These are phyloP conservation scores for Ochetophila trinervis DNA, from an alignment of 306 rosid genomes.

Conservation along the genomic window DNA sequence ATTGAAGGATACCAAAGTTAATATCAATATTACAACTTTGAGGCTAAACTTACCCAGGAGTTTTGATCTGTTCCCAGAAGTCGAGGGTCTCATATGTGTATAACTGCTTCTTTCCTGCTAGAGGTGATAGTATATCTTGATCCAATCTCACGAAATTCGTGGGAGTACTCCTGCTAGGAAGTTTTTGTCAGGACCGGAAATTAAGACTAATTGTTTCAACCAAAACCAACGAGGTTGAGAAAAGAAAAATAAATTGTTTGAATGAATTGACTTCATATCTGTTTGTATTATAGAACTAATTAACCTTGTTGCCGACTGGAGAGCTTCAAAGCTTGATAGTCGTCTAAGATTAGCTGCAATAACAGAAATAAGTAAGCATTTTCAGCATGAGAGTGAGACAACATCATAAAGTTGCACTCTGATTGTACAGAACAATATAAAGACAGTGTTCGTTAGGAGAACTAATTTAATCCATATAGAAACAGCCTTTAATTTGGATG, in stretches of 20 bases:
- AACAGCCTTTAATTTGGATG: no score
- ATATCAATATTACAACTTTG: not conserved
- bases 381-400: conserved; percentile 6
- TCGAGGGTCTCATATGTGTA: conserved; percentile 78
- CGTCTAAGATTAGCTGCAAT: conserved; percentile 85
- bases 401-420: not conserved
- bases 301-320: conserved; percentile 80
- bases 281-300: not conserved
- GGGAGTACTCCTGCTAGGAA: conserved; percentile 56
- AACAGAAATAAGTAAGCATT: conserved; percentile 6
- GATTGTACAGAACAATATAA: no score
- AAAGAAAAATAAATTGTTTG: no score
- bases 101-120: conserved; percentile 91
- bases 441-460: no score
- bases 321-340: conserved; percentile 88
- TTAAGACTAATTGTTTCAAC: not conserved
- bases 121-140: conserved; percentile 95
- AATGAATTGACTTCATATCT: no score
- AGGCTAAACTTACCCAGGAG: conserved; percentile 67
- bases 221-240: no score
- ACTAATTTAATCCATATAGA: no score
- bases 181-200: not conserved
- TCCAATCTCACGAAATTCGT: conserved; percentile 82
- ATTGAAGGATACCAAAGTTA: conserved; percentile 12
- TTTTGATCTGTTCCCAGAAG: conserved; percentile 98